phyloP scores from a whole-genome alignment of 2,329 filamentous ascomycete genomes.

The Boeremia exigua region DNA sequence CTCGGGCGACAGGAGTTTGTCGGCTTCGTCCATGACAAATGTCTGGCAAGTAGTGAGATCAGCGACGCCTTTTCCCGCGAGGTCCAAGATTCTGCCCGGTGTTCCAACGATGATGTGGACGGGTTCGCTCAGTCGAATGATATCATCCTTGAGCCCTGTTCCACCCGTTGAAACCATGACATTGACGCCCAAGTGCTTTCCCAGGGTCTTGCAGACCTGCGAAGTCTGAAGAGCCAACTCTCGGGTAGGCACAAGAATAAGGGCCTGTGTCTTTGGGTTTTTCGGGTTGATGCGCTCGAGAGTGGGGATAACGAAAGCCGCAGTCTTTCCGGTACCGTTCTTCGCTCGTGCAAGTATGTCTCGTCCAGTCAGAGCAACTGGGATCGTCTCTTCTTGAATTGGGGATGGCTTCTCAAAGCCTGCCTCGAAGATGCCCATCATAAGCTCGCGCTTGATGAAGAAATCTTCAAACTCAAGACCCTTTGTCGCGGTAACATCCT shows the following conservation, averaged over 20 bases:
- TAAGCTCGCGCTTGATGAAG: slow-evolving; percentile 87
- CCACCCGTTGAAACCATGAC: slow-evolving; percentile 99
- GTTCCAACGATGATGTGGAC: slow-evolving; percentile 99
- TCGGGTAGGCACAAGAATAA: slow-evolving; percentile 95
- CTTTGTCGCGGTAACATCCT: slow-evolving; percentile 99
- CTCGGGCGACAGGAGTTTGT: slow-evolving; percentile 94
- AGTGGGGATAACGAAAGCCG: slow-evolving; percentile 94
- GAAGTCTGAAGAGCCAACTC: slow-evolving; percentile 98
- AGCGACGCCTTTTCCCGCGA: slow-evolving; percentile 94
- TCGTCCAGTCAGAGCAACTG: slow-evolving; percentile 90
- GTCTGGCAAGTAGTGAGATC: slow-evolving; percentile 96
- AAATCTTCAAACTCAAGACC: slow-evolving; percentile 98
- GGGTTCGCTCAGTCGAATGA: slow-evolving; percentile 89
- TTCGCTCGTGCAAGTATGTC: slow-evolving; percentile 96
- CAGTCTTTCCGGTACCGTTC: slow-evolving; percentile 98
- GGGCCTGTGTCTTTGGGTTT: slow-evolving; percentile 91
- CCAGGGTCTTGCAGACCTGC: slow-evolving; percentile 97
- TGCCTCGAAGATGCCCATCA: slow-evolving; percentile 99
- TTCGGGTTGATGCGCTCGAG: slow-evolving; percentile 97
- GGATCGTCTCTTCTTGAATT: slow-evolving; percentile 99
- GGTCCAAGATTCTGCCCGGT: slow-evolving; percentile 91
- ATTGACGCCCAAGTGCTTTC: slow-evolving; percentile 95
- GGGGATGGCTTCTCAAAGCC: slow-evolving; percentile 98
- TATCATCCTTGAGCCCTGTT: slow-evolving; percentile 93
- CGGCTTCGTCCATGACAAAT: slow-evolving; percentile 99